A percentile compares a stretch with the other conserved stretches of the same genome.
Evolutionary conservation across 345 rosid genomes (phyloP).

Genomic region (Dovyalis caffra): DNA sequence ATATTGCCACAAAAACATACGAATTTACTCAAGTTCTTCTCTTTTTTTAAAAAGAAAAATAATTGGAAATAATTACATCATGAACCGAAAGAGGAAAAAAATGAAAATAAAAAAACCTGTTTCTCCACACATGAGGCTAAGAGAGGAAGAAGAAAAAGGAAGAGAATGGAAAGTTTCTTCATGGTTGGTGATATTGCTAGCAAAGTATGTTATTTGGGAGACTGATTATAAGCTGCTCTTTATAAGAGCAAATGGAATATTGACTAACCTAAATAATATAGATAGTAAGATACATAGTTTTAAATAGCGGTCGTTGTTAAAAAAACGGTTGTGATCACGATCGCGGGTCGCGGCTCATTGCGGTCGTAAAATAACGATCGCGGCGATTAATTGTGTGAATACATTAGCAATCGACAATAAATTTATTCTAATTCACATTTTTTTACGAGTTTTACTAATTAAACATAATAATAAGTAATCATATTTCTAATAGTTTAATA

Average conservation of each 20-base stretch:
- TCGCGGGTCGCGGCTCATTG: too few relatives aligned
- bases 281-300: too few relatives aligned
- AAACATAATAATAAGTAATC: too few relatives aligned
- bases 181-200: slow-evolving; percentile 19
- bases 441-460: too few relatives aligned
- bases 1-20: not conserved
- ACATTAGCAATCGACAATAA: too few relatives aligned
- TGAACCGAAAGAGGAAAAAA: not conserved
- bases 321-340: too few relatives aligned
- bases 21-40: not conserved
- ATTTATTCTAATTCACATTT: too few relatives aligned
- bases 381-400: too few relatives aligned
- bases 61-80: too few relatives aligned
- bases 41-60: not conserved
- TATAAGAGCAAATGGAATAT: slow-evolving; percentile 11
- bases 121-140: slow-evolving; percentile 40
- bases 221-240: slow-evolving; percentile 8
- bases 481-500: too few relatives aligned
- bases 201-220: not conserved
- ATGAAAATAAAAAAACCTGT: slow-evolving; percentile 25
- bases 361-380: too few relatives aligned
- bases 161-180: slow-evolving; percentile 30
- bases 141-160: slow-evolving; percentile 39
- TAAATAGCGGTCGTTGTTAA: too few relatives aligned
- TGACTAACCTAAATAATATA: not conserved